Evolutionary conservation across 352 stramenopile species (phyloP), one percentile per base, ranked within the genome.

Genomic region (Globisporangium apiculatum): DNA sequence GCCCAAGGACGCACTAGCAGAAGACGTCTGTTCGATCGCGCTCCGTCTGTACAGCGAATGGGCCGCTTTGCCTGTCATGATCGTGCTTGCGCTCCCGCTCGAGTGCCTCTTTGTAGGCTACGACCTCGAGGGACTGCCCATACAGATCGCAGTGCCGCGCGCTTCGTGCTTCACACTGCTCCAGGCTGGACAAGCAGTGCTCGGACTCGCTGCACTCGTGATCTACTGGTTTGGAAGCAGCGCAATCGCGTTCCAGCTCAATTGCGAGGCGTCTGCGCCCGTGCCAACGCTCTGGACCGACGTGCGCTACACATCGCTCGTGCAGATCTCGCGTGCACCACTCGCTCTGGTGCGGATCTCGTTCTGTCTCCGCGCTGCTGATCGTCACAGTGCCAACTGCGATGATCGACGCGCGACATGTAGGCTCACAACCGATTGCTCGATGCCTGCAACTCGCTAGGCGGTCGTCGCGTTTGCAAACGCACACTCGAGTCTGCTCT

Each of bases 241-340:
- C 46, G 65, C 54, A 60, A 61, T 88, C 12, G 57, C 57, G 2
- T 71, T 90, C 11, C 80, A 90, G 49, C 65, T 88, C 36, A 87
- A 85, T 41, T 86, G 72, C 51, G 76, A 90, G 52, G 60, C 67
- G 5, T 85, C 79, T 1, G 35, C 55, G 11, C 79, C 79, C 1
- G 18, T 72, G 4, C 76, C 79, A 49, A 79, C 72, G 11, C 35
- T 87, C 36, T 90, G 79, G 79, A 87, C 72, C 5, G 72, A 88
- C 66, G 57, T 78, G 11, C 68, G 72, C 0, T 88, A 87, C 52
- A 69, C 61, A 8, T 57, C 63, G 36, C 47, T 77, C 48, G 64
- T 60, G 10, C 67, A 78, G n/a, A 41, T 62, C 4, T n/a, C 76
- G 9, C 78, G 74, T 37, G 64, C 65, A 5, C 75, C 75, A 36